Percentiles rank a stretch among this genome's conserved stretches.
These are phyloP conservation scores for Cylindricascospora bacillispora DNA, from an alignment of 1,139 yeast species.

Conservation along the genomic window DNA sequence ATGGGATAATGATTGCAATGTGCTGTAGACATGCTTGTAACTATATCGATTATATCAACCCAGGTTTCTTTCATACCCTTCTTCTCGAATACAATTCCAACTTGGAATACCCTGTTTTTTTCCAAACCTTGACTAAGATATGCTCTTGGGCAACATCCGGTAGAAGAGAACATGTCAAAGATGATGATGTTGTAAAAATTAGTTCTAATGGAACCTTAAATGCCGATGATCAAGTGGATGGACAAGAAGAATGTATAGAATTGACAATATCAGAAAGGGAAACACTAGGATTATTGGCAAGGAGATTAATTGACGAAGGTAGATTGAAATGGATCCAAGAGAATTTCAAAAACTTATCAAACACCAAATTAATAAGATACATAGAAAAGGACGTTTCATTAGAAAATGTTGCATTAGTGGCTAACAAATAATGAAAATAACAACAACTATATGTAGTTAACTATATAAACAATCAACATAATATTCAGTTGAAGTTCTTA, in stretches of 20 bases:
- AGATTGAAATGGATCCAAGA: slow-evolving; percentile 37
- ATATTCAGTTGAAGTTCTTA: slow-evolving; percentile 37
- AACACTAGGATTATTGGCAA: slow-evolving; percentile 48
- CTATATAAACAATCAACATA: neutral
- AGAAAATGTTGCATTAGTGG: slow-evolving; percentile 57
- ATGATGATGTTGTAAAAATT: slow-evolving; percentile 22
- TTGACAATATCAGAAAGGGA: slow-evolving; percentile 38
- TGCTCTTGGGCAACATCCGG: slow-evolving; percentile 89
- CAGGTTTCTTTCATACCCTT: slow-evolving; percentile 29
- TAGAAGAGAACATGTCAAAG: slow-evolving; percentile 29
- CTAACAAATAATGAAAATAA: slow-evolving; percentile 6
- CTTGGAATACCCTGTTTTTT: slow-evolving; percentile 24
- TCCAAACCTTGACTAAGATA: slow-evolving; percentile 44
- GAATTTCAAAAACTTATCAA: slow-evolving; percentile 23
- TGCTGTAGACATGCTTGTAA: slow-evolving; percentile 85
- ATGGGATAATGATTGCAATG: slow-evolving; percentile 75
- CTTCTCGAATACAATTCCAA: slow-evolving; percentile 16
- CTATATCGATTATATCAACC: slow-evolving; percentile 41
- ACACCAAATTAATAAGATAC: slow-evolving; percentile 45
- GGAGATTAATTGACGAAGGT: slow-evolving; percentile 58
- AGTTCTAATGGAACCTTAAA: neutral
- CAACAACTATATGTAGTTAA: neutral
- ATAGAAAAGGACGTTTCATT: slow-evolving; percentile 44
- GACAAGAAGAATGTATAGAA: slow-evolving; percentile 7
- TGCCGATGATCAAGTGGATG: too few relatives aligned